phyloP scores from a whole-genome alignment of 495 filamentous ascomycete species.

The Talaromyces ruber region DNA sequence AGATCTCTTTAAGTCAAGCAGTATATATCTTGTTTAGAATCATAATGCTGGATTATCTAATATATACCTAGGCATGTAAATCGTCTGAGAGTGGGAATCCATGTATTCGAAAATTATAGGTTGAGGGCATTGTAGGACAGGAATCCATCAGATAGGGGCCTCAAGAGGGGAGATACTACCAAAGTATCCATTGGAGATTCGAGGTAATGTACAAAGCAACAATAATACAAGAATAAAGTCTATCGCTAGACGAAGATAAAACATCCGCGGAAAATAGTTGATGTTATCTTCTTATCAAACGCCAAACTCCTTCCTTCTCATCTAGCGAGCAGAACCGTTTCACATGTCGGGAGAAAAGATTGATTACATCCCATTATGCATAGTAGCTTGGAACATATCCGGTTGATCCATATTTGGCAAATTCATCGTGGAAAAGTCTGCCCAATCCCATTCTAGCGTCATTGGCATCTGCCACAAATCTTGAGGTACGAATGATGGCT shows the following conservation, averaged over 20 bases:
- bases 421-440: constrained; percentile 58
- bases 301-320: not conserved
- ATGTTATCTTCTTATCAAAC: not conserved
- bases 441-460: constrained; percentile 98
- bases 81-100: not conserved
- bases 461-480: constrained; percentile 96
- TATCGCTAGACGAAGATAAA: not conserved
- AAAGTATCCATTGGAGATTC: not conserved
- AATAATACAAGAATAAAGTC: not conserved
- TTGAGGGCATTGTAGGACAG: not conserved
- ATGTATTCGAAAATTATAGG: not conserved
- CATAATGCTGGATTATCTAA: no score
- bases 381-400: constrained; percentile 13
- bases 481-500: constrained; percentile 92
- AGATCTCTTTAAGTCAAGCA: not conserved
- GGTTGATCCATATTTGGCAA: constrained; percentile 31
- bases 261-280: not conserved
- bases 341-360: not conserved
- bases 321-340: not conserved
- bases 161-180: not conserved
- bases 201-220: not conserved
- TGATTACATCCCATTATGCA: constrained; percentile 17
- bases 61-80: not conserved
- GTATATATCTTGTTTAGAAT: no score
- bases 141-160: not conserved